Base-by-base conservation (phyloP, 495 filamentous ascomycete genomes). In the Glutinoglossum americanum region DNA sequence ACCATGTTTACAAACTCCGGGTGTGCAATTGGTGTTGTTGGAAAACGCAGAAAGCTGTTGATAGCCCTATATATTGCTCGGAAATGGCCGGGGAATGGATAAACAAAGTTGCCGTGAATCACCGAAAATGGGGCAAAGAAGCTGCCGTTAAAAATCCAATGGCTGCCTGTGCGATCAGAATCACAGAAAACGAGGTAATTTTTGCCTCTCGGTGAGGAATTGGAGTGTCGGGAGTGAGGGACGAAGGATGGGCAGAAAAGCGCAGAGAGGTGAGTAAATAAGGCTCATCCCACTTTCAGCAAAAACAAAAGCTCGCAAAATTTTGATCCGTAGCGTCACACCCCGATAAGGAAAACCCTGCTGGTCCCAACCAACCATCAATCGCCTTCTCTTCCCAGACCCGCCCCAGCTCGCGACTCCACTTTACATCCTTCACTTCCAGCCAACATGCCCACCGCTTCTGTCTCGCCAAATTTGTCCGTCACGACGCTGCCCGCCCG, bases 1-100 rank as follows among this genome's bases (percentile, higher is more conserved):
- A 79, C 79, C 85, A 89, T 92, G 63, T 65, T 74, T 41, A 13
- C 30, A 10, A 2, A 21, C n/a, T 45, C 19, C 7, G 28, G 17
- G 11, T 53, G 49, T 5, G 49, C 28, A 53, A 53, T 53, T 53
- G 49, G 11, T 7, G 54, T 56, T 19, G 49, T 32, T 53, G 25
- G 13, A 17, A 53, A 25, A 15, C 13, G 28, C 49, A 21, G 49
- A 15, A 17, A 28, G 49, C 49, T 53, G 49, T 30, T 53, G 49
- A 28, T 25, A n/a, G 17, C 15, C 49, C 13, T 4, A 7, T n/a
- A 4, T 53, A 21, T 3, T 2, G 49, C 19, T 53, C 49, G 49
- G 49, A 13, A 53, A 27, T 8, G 23, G 1, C 28, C 49, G 49
- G 49, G 23, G 30, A 11, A 27, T n/a, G 17, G 26, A 13, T 5